Conservation (phyloP, 805 yeast species). For the Yarrowia sp. region DNA sequence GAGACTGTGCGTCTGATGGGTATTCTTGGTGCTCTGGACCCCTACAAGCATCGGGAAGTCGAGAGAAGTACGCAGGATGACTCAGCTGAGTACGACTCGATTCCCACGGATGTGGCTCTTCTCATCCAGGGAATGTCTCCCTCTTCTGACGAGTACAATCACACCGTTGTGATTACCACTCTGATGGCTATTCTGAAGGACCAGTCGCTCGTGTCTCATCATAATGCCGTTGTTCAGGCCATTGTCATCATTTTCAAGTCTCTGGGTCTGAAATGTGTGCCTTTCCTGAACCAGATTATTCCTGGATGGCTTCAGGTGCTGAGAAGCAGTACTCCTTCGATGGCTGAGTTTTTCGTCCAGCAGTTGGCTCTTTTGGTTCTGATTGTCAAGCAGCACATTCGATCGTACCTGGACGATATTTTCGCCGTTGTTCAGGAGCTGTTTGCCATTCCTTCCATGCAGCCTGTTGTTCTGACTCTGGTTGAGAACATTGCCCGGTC, state of each 20-base stretch:
- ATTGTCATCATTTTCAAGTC: constrained; percentile 90
- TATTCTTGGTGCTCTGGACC: constrained; percentile 94
- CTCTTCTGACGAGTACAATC: constrained; percentile 86
- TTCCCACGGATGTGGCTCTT: constrained; percentile 87
- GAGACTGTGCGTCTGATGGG: constrained; percentile 92
- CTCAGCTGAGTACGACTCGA: constrained; percentile 74
- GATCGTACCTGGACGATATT: constrained; percentile 80
- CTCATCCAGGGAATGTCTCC: constrained; percentile 95
- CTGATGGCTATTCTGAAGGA: constrained; percentile 85
- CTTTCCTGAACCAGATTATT: constrained; percentile 84
- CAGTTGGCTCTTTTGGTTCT: constrained; percentile 80
- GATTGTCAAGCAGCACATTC: constrained; percentile 87
- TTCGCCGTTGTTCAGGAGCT: constrained; percentile 78
- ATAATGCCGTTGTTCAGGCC: constrained; percentile 92
- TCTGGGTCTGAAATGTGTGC: constrained; percentile 84
- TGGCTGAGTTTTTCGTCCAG: constrained; percentile 87
- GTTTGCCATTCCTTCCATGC: constrained; percentile 67
- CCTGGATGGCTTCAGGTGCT: constrained; percentile 88
- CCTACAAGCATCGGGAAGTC: constrained; percentile 91
- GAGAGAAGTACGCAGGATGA: constrained; percentile 67
- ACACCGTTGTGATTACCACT: constrained; percentile 90
- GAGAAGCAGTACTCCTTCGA: constrained; percentile 71
- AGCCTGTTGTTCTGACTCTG: constrained; percentile 77
- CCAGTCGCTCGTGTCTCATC: constrained; percentile 82
- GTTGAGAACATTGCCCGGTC: constrained; percentile 86